Evolutionary conservation across 2,329 filamentous ascomycete species (phyloP).

Genomic region (Diaporthe velutina): DNA sequence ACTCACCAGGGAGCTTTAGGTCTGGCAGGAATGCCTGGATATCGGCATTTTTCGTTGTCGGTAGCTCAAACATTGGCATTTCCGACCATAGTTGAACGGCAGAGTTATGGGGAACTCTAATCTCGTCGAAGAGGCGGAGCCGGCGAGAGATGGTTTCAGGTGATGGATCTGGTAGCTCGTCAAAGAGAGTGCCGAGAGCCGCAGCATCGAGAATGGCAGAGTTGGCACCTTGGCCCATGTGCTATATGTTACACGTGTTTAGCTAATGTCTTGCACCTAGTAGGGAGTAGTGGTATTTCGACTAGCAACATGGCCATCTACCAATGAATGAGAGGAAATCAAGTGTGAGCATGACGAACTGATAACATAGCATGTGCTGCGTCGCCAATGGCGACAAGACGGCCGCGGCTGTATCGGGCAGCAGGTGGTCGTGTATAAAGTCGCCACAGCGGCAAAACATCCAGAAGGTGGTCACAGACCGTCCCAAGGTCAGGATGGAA

Average conservation of each 20-base stretch:
- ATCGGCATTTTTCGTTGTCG: neutral
- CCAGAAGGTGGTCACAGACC: conserved; percentile 18
- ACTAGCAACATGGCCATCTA: neutral
- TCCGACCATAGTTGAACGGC: conserved; percentile 20
- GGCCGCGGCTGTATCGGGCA: conserved; percentile 3
- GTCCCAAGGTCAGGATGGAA: conserved; percentile 18
- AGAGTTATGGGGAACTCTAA: neutral
- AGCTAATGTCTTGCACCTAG: neutral
- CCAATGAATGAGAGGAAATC: neutral
- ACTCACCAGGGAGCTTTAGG: conserved; percentile 13
- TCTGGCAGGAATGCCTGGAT: neutral
- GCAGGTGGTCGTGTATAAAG: conserved; percentile 11
- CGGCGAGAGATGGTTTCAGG: conserved; percentile 1
- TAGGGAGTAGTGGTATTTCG: neutral
- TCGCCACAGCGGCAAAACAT: conserved; percentile 17
- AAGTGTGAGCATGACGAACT: neutral
- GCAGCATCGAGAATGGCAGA: conserved; percentile 28
- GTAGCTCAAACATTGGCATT: conserved; percentile 1
- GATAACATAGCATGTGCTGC: conserved; percentile 24
- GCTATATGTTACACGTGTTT: neutral
- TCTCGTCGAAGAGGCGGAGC: conserved; percentile 9
- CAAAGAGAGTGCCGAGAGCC: conserved; percentile 12
- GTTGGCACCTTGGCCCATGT: conserved; percentile 25
- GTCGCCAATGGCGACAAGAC: conserved; percentile 21
- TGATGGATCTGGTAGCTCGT: neutral